Evolutionary conservation across 805 yeast genomes (phyloP).

Genomic region (Pichia deserticola): DNA sequence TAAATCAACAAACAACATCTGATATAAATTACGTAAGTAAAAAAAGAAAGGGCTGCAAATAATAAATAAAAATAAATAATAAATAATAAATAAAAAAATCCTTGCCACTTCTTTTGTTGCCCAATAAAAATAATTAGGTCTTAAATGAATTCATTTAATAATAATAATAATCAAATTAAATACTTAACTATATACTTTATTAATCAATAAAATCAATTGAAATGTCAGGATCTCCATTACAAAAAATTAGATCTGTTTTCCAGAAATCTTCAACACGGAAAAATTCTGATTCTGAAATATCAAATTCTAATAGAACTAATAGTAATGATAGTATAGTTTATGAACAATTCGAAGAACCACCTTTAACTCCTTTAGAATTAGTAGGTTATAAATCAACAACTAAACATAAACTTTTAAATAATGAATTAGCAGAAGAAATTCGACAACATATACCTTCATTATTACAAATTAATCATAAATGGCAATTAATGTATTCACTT

Average conservation of each 20-base stretch:
- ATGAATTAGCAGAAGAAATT: conserved; percentile 65
- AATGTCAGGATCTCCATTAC: conserved; percentile 1
- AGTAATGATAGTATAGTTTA: not conserved
- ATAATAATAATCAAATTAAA: too few species aligned
- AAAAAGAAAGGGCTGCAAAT: too few species aligned
- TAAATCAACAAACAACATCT: too few species aligned
- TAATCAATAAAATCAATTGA: too few species aligned
- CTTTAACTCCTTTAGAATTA: conserved; percentile 49
- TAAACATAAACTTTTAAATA: conserved; percentile 43
- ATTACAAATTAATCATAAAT: conserved; percentile 64
- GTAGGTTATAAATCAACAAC: conserved; percentile 57
- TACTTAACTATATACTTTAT: too few species aligned
- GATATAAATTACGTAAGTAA: too few species aligned
- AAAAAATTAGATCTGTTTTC: conserved; percentile 3
- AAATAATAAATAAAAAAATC: too few species aligned
- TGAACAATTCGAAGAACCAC: conserved; percentile 22
- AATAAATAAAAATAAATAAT: too few species aligned
- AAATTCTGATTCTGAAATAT: not conserved
- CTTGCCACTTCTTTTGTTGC: too few species aligned
- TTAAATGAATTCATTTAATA: too few species aligned
- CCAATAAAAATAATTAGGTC: too few species aligned
- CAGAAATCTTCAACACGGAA: not conserved
- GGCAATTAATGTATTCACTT: conserved; percentile 75
- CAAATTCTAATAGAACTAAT: not conserved
- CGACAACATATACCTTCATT: conserved; percentile 70